Conservation (phyloP, 306 rosid genomes). For the Fragaria ananassa region DNA sequence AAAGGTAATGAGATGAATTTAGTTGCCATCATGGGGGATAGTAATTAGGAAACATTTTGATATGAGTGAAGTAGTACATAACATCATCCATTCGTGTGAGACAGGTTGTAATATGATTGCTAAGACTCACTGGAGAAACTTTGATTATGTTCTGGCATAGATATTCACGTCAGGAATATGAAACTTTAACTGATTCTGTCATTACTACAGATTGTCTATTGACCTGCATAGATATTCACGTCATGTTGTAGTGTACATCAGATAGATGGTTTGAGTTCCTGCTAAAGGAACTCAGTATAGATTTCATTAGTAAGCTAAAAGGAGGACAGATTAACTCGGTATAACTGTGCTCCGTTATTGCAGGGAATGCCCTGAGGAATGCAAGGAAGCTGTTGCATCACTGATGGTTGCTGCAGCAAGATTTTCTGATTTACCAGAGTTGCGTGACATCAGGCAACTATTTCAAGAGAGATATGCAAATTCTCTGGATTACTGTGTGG, state of each 20-base stretch:
- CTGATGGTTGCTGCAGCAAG: conserved; percentile 86
- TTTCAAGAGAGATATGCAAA: conserved; percentile 74
- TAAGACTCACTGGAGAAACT: neutral
- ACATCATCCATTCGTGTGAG: neutral
- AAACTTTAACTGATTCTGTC: neutral
- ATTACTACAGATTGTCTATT: neutral
- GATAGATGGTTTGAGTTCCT: neutral
- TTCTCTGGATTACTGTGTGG: conserved; percentile 56
- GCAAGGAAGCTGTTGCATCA: conserved; percentile 73
- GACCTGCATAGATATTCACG: neutral
- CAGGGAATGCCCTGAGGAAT: conserved; percentile 96
- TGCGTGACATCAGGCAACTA: conserved; percentile 81
- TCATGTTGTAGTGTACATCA: neutral
- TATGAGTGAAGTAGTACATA: neutral
- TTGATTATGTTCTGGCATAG: neutral
- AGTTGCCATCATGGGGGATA: neutral
- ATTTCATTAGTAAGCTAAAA: conserved; percentile 1
- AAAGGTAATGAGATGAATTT: neutral
- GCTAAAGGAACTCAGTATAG: neutral
- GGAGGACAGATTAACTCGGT: neutral
- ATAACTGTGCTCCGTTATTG: conserved; percentile 18
- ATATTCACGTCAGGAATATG: neutral
- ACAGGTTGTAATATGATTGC: neutral
- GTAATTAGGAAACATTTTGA: neutral
- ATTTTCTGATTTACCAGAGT: conserved; percentile 93